phyloP scores from a whole-genome alignment of 2,329 filamentous ascomycete species.

The Davidsoniella eucalypti region DNA sequence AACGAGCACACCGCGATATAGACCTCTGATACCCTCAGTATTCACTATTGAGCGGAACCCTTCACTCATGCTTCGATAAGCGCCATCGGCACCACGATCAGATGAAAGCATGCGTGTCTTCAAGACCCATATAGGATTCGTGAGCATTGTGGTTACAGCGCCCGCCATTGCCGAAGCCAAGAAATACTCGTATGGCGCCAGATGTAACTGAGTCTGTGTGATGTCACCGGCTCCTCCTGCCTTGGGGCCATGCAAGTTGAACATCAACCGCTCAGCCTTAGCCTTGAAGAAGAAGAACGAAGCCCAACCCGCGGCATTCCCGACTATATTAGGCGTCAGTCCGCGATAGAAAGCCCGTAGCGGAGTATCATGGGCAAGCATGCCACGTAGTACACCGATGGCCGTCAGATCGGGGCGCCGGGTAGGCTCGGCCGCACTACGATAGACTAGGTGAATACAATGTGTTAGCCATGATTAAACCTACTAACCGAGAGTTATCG shows the following conservation, averaged over 20 bases:
- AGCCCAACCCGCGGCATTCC: slow-evolving; percentile 81
- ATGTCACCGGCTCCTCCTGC: neutral
- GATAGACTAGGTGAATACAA: slow-evolving; percentile 1
- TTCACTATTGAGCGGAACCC: slow-evolving; percentile 51
- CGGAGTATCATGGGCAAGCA: slow-evolving; percentile 35
- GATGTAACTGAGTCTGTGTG: slow-evolving; percentile 19
- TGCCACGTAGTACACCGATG: slow-evolving; percentile 33
- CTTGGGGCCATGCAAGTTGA: neutral
- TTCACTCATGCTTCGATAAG: slow-evolving; percentile 62
- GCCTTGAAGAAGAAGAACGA: slow-evolving; percentile 75
- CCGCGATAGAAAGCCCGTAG: slow-evolving; percentile 70
- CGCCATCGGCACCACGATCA: slow-evolving; percentile 54
- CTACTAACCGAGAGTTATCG: neutral
- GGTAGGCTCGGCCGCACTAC: neutral
- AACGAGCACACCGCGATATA: slow-evolving; percentile 75
- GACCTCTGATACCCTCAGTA: slow-evolving; percentile 59
- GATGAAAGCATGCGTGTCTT: slow-evolving; percentile 95
- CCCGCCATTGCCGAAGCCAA: slow-evolving; percentile 55
- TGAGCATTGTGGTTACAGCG: slow-evolving; percentile 60
- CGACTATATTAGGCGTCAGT: slow-evolving; percentile 74
- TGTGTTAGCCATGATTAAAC: neutral
- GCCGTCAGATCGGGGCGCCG: slow-evolving; percentile 26
- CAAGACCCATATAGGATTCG: slow-evolving; percentile 95
- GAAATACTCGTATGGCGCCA: slow-evolving; percentile 62
- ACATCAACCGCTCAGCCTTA: slow-evolving; percentile 29